Evolutionary conservation across 331 rosid genomes (phyloP).

Genomic region (Saraca asoca): DNA sequence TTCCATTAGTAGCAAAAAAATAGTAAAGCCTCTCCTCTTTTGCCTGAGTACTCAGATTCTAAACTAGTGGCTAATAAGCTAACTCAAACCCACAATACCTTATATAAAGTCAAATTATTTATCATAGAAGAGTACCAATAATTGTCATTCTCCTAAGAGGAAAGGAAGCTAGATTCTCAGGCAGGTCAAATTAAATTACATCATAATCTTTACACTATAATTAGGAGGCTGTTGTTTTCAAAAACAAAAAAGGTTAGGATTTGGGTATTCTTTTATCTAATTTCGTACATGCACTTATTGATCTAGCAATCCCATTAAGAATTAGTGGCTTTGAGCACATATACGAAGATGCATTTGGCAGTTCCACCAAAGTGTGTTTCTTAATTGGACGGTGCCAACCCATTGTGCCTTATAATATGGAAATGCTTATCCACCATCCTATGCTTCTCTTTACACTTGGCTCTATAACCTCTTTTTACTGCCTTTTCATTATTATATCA

Average conservation of each 20-base stretch:
- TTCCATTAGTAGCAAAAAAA: too few relatives aligned
- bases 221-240: neutral
- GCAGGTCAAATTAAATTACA: too few relatives aligned
- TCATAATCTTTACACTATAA: slow-evolving; percentile 12
- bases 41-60: too few relatives aligned
- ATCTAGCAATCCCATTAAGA: slow-evolving; percentile 36
- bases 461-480: slow-evolving; percentile 34
- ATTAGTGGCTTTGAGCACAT: slow-evolving; percentile 23
- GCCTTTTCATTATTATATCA: slow-evolving; percentile 35
- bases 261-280: neutral
- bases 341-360: slow-evolving; percentile 37
- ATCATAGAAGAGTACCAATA: too few relatives aligned
- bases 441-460: slow-evolving; percentile 41
- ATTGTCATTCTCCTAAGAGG: too few relatives aligned
- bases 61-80: too few relatives aligned
- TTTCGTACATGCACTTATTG: neutral
- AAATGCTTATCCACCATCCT: slow-evolving; percentile 40
- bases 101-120: too few relatives aligned
- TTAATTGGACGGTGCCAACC: slow-evolving; percentile 43
- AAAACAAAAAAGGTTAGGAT: neutral
- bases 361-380: slow-evolving; percentile 19
- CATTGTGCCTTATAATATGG: slow-evolving; percentile 28
- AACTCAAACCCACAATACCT: too few relatives aligned
- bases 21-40: too few relatives aligned
- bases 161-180: too few relatives aligned